phyloP scores from a whole-genome alignment of 768 basidiomycete genomes.

The Gelatoporia subvermispora region DNA sequence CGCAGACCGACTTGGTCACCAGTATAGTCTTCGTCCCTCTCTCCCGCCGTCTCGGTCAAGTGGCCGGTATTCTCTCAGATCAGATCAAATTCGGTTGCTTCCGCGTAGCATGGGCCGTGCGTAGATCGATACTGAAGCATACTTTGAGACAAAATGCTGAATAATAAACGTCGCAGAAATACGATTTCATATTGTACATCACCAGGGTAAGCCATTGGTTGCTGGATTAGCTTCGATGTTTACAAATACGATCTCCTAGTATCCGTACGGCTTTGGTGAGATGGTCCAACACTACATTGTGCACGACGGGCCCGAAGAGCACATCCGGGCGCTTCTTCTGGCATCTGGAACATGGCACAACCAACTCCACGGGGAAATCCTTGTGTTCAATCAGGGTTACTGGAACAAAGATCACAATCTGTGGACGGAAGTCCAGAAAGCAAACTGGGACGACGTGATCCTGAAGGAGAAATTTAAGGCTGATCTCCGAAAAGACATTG shows the following conservation, averaged over 20 bases:
- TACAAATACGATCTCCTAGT: constrained; percentile 20
- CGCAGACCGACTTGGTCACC: constrained; percentile 46
- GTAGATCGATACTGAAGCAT: constrained; percentile 13
- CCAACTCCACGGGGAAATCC: constrained; percentile 62
- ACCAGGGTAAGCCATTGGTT: constrained; percentile 40
- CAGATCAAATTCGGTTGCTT: constrained; percentile 50
- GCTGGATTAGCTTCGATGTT: background rate
- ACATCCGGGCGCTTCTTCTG: constrained; percentile 46
- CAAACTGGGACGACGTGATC: constrained; percentile 72
- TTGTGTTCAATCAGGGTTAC: constrained; percentile 68
- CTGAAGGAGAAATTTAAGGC: constrained; percentile 67
- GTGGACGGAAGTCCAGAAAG: constrained; percentile 46
- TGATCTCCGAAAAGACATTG: constrained; percentile 65
- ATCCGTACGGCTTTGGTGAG: constrained; percentile 18
- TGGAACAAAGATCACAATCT: constrained; percentile 63
- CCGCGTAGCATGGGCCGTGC: constrained; percentile 54
- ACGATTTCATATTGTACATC: constrained; percentile 52
- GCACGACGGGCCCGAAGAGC: constrained; percentile 56
- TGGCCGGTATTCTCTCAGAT: constrained; percentile 52
- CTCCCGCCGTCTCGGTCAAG: constrained; percentile 30
- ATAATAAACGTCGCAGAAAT: constrained; percentile 31
- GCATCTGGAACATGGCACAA: constrained; percentile 47
- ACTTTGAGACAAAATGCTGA: background rate
- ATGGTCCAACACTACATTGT: constrained; percentile 44
- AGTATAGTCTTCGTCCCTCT: constrained; percentile 46